Evolutionary conservation across 2,329 filamentous ascomycete species (phyloP).

Genomic region (Sclerotinia spermophila): DNA sequence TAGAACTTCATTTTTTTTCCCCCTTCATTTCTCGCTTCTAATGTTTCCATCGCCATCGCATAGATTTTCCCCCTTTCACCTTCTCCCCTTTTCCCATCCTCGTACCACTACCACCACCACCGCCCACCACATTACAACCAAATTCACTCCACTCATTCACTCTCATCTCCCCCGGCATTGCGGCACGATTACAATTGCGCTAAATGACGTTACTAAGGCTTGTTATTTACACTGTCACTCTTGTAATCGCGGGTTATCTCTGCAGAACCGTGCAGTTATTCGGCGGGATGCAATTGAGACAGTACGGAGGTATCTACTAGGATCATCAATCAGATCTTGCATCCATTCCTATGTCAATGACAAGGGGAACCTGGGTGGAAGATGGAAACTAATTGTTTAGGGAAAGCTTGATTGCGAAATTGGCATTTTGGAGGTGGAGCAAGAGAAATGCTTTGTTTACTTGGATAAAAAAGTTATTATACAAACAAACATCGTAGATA

Average conservation of each 20-base stretch:
- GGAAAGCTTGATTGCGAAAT: constrained; percentile 16
- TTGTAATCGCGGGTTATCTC: not conserved
- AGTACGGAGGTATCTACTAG: not conserved
- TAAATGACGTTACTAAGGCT: constrained; percentile 17
- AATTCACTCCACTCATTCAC: constrained; percentile 5
- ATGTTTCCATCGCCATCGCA: not conserved
- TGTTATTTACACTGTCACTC: not conserved
- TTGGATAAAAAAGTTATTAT: not conserved
- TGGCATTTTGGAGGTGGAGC: constrained; percentile 1
- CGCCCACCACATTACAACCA: not conserved
- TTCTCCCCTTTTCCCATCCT: not conserved
- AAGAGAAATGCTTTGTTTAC: not conserved
- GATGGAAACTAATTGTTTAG: constrained; percentile 9
- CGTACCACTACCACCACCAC: too few species aligned
- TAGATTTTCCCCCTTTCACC: not conserved
- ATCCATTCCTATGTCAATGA: not conserved
- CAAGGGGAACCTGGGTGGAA: constrained; percentile 8
- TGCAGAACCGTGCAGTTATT: constrained; percentile 15
- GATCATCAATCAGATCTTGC: constrained; percentile 13
- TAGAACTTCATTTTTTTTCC: not conserved
- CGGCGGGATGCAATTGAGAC: constrained; percentile 9
- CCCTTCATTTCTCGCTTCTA: constrained; percentile 15
- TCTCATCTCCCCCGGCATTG: constrained; percentile 9
- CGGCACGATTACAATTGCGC: constrained; percentile 12
- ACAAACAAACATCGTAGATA: not conserved